Evolutionary conservation across 495 filamentous ascomycete genomes (phyloP).

Genomic region (Platismatia glauca): DNA sequence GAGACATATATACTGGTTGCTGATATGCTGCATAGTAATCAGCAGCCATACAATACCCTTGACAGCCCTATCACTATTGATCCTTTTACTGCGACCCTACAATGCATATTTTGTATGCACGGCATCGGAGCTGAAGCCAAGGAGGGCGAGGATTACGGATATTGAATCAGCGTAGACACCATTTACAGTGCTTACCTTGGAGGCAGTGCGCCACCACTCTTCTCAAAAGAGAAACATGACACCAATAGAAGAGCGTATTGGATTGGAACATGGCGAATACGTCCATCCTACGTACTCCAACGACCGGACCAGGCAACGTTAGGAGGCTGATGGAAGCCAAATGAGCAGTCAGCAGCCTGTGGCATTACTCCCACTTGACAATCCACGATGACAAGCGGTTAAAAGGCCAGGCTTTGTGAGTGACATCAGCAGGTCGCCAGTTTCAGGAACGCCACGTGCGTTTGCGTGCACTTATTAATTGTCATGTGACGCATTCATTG

Average conservation of each 20-base stretch:
- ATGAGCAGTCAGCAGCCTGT: neutral
- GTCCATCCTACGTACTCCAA: neutral
- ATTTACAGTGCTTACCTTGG: conserved; percentile 4
- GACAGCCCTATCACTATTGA: neutral
- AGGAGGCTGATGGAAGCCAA: neutral
- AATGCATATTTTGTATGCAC: conserved; percentile 5
- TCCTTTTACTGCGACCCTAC: neutral
- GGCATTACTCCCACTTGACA: neutral
- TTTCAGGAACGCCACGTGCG: conserved; percentile 3
- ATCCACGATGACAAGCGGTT: neutral
- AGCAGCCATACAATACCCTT: neutral
- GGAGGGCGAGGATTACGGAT: neutral
- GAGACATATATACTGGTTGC: neutral
- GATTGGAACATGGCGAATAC: neutral
- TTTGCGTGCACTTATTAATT: neutral
- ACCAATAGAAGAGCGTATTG: neutral
- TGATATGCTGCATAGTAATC: neutral
- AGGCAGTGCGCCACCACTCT: neutral
- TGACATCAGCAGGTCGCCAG: neutral
- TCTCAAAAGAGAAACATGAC: neutral
- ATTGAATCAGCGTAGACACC: neutral
- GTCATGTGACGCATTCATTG: neutral
- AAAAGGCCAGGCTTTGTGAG: neutral
- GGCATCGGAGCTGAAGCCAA: conserved; percentile 12
- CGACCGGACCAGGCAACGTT: neutral